These are phyloP conservation scores for Pyricularia sp. DNA, from an alignment of 2,329 filamentous ascomycete genomes.

Conservation along the genomic window DNA sequence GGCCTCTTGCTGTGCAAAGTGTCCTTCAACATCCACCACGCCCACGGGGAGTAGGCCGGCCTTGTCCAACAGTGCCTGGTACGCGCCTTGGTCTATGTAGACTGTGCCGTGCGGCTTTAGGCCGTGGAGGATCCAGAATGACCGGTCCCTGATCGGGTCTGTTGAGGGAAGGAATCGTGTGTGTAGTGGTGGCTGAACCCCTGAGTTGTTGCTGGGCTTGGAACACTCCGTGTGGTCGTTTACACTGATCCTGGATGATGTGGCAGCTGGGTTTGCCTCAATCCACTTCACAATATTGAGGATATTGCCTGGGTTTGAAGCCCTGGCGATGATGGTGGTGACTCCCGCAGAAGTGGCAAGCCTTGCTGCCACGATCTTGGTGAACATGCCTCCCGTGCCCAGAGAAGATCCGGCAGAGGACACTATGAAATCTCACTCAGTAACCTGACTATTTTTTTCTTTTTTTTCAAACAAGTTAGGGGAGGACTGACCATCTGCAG, in stretches of 20 bases:
- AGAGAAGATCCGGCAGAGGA: conserved; percentile 81
- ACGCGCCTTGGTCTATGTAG: conserved; percentile 87
- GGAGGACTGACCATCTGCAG: conserved; percentile 59
- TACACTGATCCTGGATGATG: conserved; percentile 13
- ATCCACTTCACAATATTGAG: conserved; percentile 75
- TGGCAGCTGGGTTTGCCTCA: conserved; percentile 38
- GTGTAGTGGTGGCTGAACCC: conserved; percentile 57
- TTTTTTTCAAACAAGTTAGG: neutral
- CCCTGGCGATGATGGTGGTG: conserved; percentile 89
- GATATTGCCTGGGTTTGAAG: conserved; percentile 89
- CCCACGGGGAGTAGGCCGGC: conserved; percentile 83
- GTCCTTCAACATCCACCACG: conserved; percentile 81
- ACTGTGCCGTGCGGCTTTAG: conserved; percentile 82
- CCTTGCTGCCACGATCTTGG: conserved; percentile 89
- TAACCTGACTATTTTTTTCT: neutral
- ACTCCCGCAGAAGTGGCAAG: conserved; percentile 91
- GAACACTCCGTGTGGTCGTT: conserved; percentile 16
- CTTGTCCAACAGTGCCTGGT: conserved; percentile 70
- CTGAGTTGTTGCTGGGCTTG: conserved; percentile 13
- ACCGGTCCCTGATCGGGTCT: conserved; percentile 80
- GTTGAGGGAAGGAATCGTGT: conserved; percentile 84
- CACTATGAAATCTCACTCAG: conserved; percentile 35
- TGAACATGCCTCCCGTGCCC: conserved; percentile 94
- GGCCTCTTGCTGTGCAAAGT: conserved; percentile 86
- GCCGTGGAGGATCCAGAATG: conserved; percentile 95